Evolutionary conservation across 305 asterid species (phyloP), one percentile per base, ranked within the genome.

Genomic region (Fraxinus sp.): DNA sequence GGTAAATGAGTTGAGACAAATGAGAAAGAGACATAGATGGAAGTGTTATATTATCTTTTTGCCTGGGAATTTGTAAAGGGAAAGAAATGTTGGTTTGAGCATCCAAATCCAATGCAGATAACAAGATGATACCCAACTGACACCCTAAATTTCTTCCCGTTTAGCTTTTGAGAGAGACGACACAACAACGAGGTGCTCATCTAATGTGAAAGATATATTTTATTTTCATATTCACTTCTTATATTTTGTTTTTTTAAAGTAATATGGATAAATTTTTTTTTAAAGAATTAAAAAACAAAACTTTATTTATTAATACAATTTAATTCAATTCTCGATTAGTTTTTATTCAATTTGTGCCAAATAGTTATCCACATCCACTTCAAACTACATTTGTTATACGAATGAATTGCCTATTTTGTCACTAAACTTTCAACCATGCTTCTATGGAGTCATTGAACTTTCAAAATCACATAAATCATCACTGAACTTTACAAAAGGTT

Each of bases 161-260:
- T 85, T 73, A 41, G 85, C 93, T 91, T 91, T 91, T 88, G 71
- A 81, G 90, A 68, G 92, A 91, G 93, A 87, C 49, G 86, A 43
- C 16, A 43, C 52, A 3, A 90, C 92, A 82, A 89, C 91, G 85
- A 88, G 86, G 88, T 33, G 70, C 77, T 76, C 62, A 14, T 49
- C 37, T 49, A 71, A 77, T 77, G 66, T 77, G 86, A 89, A 86
- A 82, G 82, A 82, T 84, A 85, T 5, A n/a, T 55, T 55, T 55
- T n/a, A 49, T 49, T 49, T 43, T 43, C 59, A 3, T 49, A 14
- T 49, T 46, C 57, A 46, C 57, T 46, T 46, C 6, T 43, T 43
- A 10, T 43, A 3, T 46, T 46, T 46, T 46, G 6, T 4, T 11
- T 11, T 46, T 46, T 13, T 1, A 43, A 10, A 43, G 52, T 43